These are phyloP conservation scores for Lichtheimia ramosa DNA, from an alignment of 371 early-diverging fungal genomes.

Conservation along the genomic window DNA sequence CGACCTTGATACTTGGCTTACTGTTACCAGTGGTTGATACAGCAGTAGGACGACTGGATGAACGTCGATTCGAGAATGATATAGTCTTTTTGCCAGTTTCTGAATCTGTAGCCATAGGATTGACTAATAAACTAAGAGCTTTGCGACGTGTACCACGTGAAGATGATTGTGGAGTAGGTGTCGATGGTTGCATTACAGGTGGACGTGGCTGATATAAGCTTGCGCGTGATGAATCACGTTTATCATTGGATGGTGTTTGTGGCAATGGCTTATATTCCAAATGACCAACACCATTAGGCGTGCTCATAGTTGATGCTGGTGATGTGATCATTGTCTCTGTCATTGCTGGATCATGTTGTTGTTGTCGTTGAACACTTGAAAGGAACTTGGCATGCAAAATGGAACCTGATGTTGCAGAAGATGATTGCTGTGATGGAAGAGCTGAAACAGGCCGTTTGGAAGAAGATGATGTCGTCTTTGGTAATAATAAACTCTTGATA, in stretches of 20 bases:
- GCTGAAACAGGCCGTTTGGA: conserved; percentile 2
- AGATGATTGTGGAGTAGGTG: conserved; percentile 21
- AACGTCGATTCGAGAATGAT: conserved; percentile 3
- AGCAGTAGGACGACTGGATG: not conserved
- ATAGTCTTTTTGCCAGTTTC: conserved; percentile 14
- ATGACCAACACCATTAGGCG: conserved; percentile 10
- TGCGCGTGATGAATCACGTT: conserved; percentile 33
- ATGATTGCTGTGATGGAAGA: conserved; percentile 1
- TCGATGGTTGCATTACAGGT: conserved; percentile 9
- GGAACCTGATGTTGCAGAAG: conserved; percentile 13
- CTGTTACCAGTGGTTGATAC: not conserved
- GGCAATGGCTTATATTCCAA: conserved; percentile 4
- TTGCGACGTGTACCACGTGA: conserved; percentile 54
- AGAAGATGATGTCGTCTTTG: not conserved
- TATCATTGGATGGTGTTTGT: conserved; percentile 6
- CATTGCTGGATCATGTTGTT: conserved; percentile 6
- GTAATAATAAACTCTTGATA: conserved; percentile 2
- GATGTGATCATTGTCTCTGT: not conserved
- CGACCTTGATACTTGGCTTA: conserved; percentile 5
- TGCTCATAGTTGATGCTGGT: conserved; percentile 19
- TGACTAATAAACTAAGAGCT: conserved; percentile 55
- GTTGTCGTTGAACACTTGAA: conserved; percentile 35
- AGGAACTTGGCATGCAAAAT: conserved; percentile 48
- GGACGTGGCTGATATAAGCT: conserved; percentile 23
- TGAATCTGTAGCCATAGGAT: conserved; percentile 30